Conservation (phyloP, 176 grass and related monocot genomes). For the Guadua angustifolia region DNA sequence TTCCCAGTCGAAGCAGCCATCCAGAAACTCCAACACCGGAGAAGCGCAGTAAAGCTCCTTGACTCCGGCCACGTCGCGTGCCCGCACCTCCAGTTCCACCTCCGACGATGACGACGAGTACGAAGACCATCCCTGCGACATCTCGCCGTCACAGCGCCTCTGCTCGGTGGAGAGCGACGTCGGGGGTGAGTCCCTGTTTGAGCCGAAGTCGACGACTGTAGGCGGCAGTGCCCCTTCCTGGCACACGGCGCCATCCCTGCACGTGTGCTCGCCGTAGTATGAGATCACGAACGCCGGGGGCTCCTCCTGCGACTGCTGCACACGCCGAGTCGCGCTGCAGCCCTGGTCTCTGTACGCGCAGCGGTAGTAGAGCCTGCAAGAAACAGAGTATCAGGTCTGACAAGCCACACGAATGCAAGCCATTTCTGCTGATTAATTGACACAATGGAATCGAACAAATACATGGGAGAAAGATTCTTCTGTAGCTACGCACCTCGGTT, state of each 20-base stretch:
- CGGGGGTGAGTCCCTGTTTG: background rate
- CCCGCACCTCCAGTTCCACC: background rate
- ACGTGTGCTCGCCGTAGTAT: constrained; percentile 71
- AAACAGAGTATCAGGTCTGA: background rate
- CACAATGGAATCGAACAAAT: background rate
- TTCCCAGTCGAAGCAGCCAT: constrained; percentile 42
- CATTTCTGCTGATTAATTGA: background rate
- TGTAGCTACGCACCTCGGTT: constrained; percentile 44
- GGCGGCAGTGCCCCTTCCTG: constrained; percentile 16
- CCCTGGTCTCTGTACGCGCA: constrained; percentile 59
- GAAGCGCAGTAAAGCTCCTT: background rate
- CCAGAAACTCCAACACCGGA: constrained; percentile 38
- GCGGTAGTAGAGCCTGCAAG: constrained; percentile 63
- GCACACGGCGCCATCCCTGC: constrained; percentile 15
- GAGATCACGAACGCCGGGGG: constrained; percentile 53
- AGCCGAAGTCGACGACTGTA: constrained; percentile 39
- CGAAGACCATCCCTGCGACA: constrained; percentile 10
- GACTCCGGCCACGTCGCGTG: background rate
- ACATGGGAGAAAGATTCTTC: background rate
- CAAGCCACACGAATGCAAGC: background rate
- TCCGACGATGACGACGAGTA: constrained; percentile 24
- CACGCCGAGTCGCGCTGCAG: constrained; percentile 61
- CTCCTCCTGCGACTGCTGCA: constrained; percentile 60
- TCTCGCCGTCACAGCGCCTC: background rate
- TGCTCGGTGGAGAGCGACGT: background rate